Evolutionary conservation across 257 asterid genomes (phyloP), one percentile per base, ranked within the genome.

Genomic region (Petunia axillaris): DNA sequence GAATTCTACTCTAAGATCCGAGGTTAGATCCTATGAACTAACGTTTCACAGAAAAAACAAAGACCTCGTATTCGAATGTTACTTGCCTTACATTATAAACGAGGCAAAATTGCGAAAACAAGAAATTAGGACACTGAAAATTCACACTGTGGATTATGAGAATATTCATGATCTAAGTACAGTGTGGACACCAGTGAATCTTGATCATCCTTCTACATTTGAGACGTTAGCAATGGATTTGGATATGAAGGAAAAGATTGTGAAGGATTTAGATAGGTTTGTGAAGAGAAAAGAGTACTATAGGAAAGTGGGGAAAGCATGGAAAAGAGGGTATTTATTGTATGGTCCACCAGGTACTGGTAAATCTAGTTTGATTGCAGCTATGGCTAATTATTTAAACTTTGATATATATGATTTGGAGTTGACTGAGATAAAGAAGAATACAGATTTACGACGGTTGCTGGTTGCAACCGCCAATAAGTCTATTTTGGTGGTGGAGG

Each of bases 291-390:
- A 80, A 64, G 94, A 89, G 54, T 85, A 76, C 82, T 91, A 92
- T 3, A 80, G 84, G 76, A 87, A 85, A 54, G 86, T 91, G 1
- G 94, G 97, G 15, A 91, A 89, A 82, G 93, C 97, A 3, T 91
- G 94, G 93, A 92, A 89, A 67, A 84, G 97, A 81, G 96, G 97
- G 62, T 90, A 90, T 55, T 79, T 90, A 86, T 50, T 92, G 89
- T 89, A 89, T 65, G 95, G 92, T 15, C 93, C 90, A 43, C 97
- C 94, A 1, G 92, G 97, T 79, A 91, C 94, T 0, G 95, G 93
- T 5, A 90, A 90, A 85, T 92, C 97, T 9, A 92, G 97, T 83
- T 62, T 92, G 86, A 90, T 92, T 60, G 95, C 97, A 1, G 95
- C 95, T 38, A 89, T 92, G 84, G 97, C 97, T 4, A 92, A 92